Evolutionary conservation across 805 yeast genomes (phyloP).

Genomic region (Saturnispora gosingensis): DNA sequence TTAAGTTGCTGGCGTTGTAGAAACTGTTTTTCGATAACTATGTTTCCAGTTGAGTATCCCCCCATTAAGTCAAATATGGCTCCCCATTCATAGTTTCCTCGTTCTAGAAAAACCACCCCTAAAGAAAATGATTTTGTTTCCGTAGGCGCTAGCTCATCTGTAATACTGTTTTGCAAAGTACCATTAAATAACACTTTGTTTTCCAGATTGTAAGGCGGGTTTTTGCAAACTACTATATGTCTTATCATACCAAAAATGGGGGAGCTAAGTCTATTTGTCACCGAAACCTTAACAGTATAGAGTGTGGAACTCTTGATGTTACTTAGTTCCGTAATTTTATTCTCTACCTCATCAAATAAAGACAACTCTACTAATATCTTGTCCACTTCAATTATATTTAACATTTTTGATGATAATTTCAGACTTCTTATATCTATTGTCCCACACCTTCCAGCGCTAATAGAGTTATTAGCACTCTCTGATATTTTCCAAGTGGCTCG

Average conservation of each 20-base stretch:
- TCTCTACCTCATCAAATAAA: constrained; percentile 15
- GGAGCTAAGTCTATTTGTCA: constrained; percentile 38
- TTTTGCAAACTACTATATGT: constrained; percentile 40
- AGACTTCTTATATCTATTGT: constrained; percentile 57
- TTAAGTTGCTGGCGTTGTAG: constrained; percentile 32
- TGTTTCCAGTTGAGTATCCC: constrained; percentile 17
- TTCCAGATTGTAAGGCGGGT: constrained; percentile 31
- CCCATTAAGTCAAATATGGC: constrained; percentile 42
- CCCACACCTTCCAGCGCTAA: constrained; percentile 37
- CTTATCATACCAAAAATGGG: constrained; percentile 48
- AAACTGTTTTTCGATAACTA: constrained; percentile 26
- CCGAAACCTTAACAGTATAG: constrained; percentile 39
- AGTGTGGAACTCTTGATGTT: constrained; percentile 37
- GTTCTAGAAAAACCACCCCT: constrained; percentile 58
- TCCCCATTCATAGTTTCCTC: constrained; percentile 81
- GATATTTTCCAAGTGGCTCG: constrained; percentile 56
- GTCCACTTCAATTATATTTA: constrained; percentile 42
- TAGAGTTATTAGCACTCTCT: constrained; percentile 20
- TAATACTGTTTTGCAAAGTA: constrained; percentile 47
- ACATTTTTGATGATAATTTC: constrained; percentile 53
- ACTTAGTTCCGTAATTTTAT: constrained; percentile 16
- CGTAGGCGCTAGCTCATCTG: constrained; percentile 34
- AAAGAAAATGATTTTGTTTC: constrained; percentile 34
- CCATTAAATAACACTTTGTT: constrained; percentile 66
- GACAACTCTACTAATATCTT: constrained; percentile 35